Base-by-base conservation (phyloP, 495 filamentous ascomycete genomes). In the Trichoderma erinaceum region DNA sequence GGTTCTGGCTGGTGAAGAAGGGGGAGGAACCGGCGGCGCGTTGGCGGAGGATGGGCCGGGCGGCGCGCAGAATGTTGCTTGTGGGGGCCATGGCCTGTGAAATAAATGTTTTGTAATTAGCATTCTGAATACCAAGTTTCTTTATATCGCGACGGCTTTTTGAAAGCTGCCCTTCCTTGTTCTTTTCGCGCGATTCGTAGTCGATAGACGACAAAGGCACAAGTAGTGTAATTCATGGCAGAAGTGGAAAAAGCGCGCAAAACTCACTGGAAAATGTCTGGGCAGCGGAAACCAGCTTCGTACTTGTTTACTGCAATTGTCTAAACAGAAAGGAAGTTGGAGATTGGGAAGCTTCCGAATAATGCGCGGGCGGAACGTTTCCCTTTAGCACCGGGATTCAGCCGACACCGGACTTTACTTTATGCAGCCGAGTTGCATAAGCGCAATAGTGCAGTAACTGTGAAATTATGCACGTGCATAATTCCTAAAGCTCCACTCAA, bases 1-100 rank as follows among this genome's bases (percentile, higher is more conserved):
- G 21, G 16, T 77, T 74, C 82, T 73, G 72, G 69, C 72, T 71
- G 80, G 74, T 71, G 83, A 68, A 75, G 21, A 77, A 32, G 69
- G 69, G 65, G 68, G 73, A 71, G n/a, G 68, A 61, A 70, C 71
- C 72, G 67, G 76, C 68, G 13, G 69, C 70, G 64, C 69, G 65
- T 32, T 74, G 73, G 69, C 78, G 78, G 75, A 83, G 79, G 41
- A 75, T 70, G 67, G 81, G 80, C 66, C 80, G 77, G 69, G 87
- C 79, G 73, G 86, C 81, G 74, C 85, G 80, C 72, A 79, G 78
- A 72, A 80, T 78, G 71, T 80, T 61, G 56, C 56, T 61, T 25
- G 56, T 61, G 3, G 56, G 56, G 27, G 27, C 56, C 56, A 61
- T 61, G 56, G 23, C 56, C 23, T 29, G 27, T 21, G 23, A 56